Base-by-base conservation (phyloP, 306 rosid genomes). In the Lathyrus aphaca region DNA sequence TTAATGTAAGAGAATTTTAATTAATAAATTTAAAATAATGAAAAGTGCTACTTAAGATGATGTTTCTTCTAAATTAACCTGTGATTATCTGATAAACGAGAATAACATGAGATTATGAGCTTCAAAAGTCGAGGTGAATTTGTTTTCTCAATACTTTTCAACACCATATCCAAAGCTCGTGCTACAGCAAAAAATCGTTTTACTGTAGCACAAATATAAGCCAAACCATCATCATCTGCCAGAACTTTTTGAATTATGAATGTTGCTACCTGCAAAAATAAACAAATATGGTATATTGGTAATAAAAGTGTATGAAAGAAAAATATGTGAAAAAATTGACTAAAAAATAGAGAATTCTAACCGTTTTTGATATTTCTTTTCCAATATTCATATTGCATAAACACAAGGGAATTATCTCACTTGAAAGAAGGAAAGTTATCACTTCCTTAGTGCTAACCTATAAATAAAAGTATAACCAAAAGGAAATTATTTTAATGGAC, bases 181-280 rank as follows among this genome's bases (percentile, higher is more conserved):
- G 82, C 79, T 1, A 92, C 91, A 10, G 92, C 88, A 23, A 76
- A 84, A 70, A 89, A 89, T 13, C 92, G 86, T 54, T 86, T 89
- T 1, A 89, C 83, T 9, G 89, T 81, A 46, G 87, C 82, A 64
- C 96, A 92, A 12, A 92, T 73, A 77, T 89, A 84, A 69, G 85
- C 86, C 82, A 89, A 69, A 73, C 96, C 98, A 70, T 87, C 83
- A 48, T 89, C 89, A 16, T 92, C 92, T 73, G 81, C 62, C 66
- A 92, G 54, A 81, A 89, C 19, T 19, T 51, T 51, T 1, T 51
- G 29, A 0, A 51, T 4, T 4, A 51, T 51, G 10, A 19, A 51
- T 10, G 32, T 51, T 4, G 30, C 32, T 19, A 10, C 14, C 58
- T 51, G 5, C 13, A 45, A 1, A 13, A 15, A 50, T 50, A 17